Conservation (phyloP, 371 early-diverging fungal species). For the Nosema muscidifuracis region DNA sequence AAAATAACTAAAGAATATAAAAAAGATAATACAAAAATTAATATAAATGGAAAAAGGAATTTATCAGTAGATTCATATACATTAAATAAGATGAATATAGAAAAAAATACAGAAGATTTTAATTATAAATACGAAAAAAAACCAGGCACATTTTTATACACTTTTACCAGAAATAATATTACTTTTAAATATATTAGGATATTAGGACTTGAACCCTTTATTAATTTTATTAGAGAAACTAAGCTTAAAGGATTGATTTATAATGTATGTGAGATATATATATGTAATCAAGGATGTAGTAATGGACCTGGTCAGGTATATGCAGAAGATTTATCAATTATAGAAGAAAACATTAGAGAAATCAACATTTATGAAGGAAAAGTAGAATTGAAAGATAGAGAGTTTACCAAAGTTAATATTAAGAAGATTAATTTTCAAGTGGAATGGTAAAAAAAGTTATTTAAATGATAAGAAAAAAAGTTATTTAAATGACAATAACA, state of each 20-base stretch:
- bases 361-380: not conserved
- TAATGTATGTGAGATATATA: conserved; percentile 35
- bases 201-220: conserved; percentile 29
- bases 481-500: no score
- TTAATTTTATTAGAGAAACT: conserved; percentile 32
- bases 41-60: not conserved
- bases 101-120: not conserved
- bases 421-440: conserved; percentile 25
- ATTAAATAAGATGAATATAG: conserved; percentile 3
- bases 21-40: not conserved
- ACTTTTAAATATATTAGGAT: conserved; percentile 11
- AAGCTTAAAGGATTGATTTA: conserved; percentile 18
- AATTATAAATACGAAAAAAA: not conserved
- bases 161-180: not conserved
- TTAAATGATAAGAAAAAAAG: no score
- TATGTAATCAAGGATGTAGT: conserved; percentile 52
- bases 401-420: conserved; percentile 3
- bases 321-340: not conserved
- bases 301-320: conserved; percentile 49
- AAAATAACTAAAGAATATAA: no score
- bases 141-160: not conserved
- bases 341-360: not conserved
- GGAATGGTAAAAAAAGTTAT: conserved; percentile 36
- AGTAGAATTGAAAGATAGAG: conserved; percentile 2
- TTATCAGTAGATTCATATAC: not conserved